Evolutionary conservation across 768 basidiomycete genomes (phyloP), one percentile per base, ranked within the genome.

Genomic region (Postia placenta): DNA sequence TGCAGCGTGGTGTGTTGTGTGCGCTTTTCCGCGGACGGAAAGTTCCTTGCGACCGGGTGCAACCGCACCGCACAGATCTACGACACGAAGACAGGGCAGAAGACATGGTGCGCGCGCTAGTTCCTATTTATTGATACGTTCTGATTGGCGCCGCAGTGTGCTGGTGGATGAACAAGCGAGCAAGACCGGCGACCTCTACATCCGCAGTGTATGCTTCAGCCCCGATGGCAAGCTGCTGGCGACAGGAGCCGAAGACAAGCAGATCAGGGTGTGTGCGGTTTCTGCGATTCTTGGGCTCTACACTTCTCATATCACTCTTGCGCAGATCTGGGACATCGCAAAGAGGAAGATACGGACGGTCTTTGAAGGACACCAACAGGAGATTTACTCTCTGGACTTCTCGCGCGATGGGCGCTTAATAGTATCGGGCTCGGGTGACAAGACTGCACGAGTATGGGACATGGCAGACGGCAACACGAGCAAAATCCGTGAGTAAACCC

Each of bases 51-150:
- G 25, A 97, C 95, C 3, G 95, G 95, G 11, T 98, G 94, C 69
- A 98, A 98, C 69, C 78, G 91, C 36, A 91, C 92, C 0, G 92
- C 93, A 17, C 93, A 96, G 66, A 93, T 98, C 49, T 97, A 89
- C 64, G 92, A 97, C 63, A 87, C 87, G 23, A 87, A 87, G 68
- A 86, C 88, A 0, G 94, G 94, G 5, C 64, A 61, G 0, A 92
- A 90, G 69, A 85, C 85, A 25, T 92, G 87, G 93, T 92, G 56
- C 48, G 82, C 64, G 55, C 36, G 19, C 14, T 28, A 17, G 17
- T 38, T 45, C 30, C n/a, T 41, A 22, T 26, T 28, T 17, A 40
- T 15, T 47, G 15, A 9, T 45, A 39, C n/a, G 43, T 7, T 5
- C 43, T 45, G 22, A 45, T 45, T 15, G 11, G 27, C 27, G 17